These are phyloP conservation scores for Trichoderma hamatum DNA, from an alignment of 2,329 filamentous ascomycete genomes.

Conservation along the genomic window DNA sequence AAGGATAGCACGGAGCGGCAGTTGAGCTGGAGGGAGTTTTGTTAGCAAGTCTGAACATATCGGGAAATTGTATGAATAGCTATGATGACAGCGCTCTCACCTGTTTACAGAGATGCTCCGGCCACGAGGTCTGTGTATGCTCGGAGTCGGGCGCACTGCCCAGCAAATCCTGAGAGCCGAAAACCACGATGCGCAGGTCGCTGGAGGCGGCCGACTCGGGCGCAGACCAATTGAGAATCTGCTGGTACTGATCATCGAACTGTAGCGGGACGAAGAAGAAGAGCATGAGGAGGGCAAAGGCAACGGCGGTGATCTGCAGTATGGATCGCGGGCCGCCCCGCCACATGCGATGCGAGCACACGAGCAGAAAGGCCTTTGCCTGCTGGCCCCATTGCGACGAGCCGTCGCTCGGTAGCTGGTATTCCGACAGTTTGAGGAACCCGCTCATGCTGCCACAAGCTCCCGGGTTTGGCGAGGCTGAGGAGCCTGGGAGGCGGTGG, in stretches of 20 bases:
- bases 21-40: constrained; percentile 42
- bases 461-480: constrained; percentile 8
- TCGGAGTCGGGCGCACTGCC: constrained; percentile 42
- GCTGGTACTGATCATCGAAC: constrained; percentile 33
- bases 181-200: constrained; percentile 54
- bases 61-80: neutral
- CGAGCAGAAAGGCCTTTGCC: constrained; percentile 41
- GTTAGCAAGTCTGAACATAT: neutral
- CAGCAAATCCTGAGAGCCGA: constrained; percentile 53
- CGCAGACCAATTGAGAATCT: constrained; percentile 32
- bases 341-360: constrained; percentile 48
- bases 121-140: constrained; percentile 45
- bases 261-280: constrained; percentile 34
- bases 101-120: constrained; percentile 52
- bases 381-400: constrained; percentile 31
- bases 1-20: constrained; percentile 53
- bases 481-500: neutral
- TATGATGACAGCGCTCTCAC: constrained; percentile 38
- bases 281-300: constrained; percentile 37
- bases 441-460: constrained; percentile 20
- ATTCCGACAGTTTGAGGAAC: constrained; percentile 27
- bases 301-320: constrained; percentile 34
- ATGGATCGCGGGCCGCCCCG: constrained; percentile 41
- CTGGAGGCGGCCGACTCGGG: constrained; percentile 34
- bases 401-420: constrained; percentile 32